Evolutionary conservation across 495 filamentous ascomycete species (phyloP).

Genomic region (Tetracladium setigerum): DNA sequence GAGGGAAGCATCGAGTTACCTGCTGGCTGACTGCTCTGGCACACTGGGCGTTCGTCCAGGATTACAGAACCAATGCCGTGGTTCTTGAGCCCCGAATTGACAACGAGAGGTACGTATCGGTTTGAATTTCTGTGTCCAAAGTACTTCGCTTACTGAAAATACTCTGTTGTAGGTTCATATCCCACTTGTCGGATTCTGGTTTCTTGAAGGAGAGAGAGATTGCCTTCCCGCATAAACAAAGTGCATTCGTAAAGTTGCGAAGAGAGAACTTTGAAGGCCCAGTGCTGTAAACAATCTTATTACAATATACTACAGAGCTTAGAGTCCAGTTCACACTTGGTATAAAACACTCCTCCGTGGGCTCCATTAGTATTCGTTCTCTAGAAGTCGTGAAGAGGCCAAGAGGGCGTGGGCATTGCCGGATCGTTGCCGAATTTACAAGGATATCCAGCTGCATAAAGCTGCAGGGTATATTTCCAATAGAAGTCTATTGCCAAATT

Average conservation of each 20-base stretch:
- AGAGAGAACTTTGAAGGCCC: slow-evolving; percentile 81
- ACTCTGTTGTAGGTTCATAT: slow-evolving; percentile 55
- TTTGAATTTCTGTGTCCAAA: slow-evolving; percentile 1
- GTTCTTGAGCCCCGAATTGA: slow-evolving; percentile 88
- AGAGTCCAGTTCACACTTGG: too few relatives aligned
- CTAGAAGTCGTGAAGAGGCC: too few relatives aligned
- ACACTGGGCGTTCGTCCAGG: slow-evolving; percentile 74
- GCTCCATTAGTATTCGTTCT: too few relatives aligned
- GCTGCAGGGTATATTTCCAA: too few relatives aligned
- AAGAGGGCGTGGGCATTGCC: too few relatives aligned
- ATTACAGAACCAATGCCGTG: slow-evolving; percentile 74
- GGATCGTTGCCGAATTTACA: too few relatives aligned
- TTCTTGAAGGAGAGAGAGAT: slow-evolving; percentile 88
- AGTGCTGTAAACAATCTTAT: slow-evolving; percentile 45
- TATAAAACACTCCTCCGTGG: too few relatives aligned
- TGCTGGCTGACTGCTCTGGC: slow-evolving; percentile 80
- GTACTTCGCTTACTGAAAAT: background rate
- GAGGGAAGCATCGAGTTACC: slow-evolving; percentile 64
- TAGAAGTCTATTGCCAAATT: too few relatives aligned
- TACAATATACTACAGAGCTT: too few relatives aligned
- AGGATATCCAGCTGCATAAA: too few relatives aligned
- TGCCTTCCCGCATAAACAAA: slow-evolving; percentile 86
- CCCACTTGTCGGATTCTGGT: slow-evolving; percentile 64
- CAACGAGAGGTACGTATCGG: slow-evolving; percentile 70
- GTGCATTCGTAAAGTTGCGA: slow-evolving; percentile 75